These are phyloP conservation scores for Pelargonium cotyledonis DNA, from an alignment of 441 rosid genomes.

Conservation along the genomic window DNA sequence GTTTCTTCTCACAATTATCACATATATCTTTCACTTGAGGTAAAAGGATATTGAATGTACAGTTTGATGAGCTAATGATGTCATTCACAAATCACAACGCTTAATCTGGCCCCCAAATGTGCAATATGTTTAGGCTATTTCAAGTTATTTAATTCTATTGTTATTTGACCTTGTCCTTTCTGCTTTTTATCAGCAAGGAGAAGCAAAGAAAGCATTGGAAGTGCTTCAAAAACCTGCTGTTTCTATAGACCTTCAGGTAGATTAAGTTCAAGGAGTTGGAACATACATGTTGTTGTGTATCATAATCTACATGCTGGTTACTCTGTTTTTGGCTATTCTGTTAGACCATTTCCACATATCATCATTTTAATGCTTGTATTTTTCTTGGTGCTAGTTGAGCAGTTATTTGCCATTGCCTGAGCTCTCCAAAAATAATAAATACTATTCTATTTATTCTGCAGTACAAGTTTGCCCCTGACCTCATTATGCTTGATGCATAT, in stretches of 20 bases:
- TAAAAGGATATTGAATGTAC: not conserved
- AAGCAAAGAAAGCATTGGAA: conserved; percentile 89
- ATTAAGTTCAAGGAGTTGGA: conserved; percentile 18
- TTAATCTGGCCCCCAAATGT: not conserved
- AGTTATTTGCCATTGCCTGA: conserved; percentile 9
- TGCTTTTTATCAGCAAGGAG: conserved; percentile 68
- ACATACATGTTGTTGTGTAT: conserved; percentile 8
- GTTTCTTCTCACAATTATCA: not conserved
- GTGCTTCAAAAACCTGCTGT: conserved; percentile 89
- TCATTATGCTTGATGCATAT: conserved; percentile 91
- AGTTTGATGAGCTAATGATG: conserved; percentile 2
- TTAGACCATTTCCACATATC: conserved; percentile 6
- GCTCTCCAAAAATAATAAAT: conserved; percentile 21
- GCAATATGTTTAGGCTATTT: not conserved
- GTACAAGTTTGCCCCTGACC: conserved; percentile 98
- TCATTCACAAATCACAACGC: not conserved
- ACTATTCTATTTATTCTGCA: conserved; percentile 36
- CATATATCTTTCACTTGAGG: conserved; percentile 1
- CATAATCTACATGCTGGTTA: conserved; percentile 12
- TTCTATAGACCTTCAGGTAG: conserved; percentile 82
- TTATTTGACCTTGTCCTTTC: conserved; percentile 4
- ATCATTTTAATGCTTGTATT: not conserved
- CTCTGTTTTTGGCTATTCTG: not conserved
- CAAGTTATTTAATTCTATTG: conserved; percentile 8
- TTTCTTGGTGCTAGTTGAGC: conserved; percentile 12